Base-by-base conservation (phyloP, 2,329 filamentous ascomycete species). In the Xylaria sp. region DNA sequence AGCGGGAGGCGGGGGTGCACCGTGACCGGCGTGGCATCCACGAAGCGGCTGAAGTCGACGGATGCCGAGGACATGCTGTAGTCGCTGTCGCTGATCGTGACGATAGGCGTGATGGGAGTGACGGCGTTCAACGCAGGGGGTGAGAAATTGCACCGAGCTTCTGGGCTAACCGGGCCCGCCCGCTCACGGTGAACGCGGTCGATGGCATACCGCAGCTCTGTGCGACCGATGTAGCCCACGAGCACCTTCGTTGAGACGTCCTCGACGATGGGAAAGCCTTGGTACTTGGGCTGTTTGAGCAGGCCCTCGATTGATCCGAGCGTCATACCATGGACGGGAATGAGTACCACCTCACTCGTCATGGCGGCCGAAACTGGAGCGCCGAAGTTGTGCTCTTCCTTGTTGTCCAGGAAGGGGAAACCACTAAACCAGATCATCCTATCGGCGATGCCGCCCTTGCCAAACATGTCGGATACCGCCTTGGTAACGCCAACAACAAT, bases 351-450 rank as follows among this genome's bases (percentile, higher is more conserved):
- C 47, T 90, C 84, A 2, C 82, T 83, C 1, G 87, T 92, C 92
- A 97, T 97, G 60, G 90, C 91, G 59, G 90, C 85, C 0, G 91
- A 94, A 8, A 97, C 94, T 0, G 94, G 89, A 0, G 97, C 92
- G 43, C 92, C 93, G 72, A 97, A 97, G 48, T 92, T 92, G 73
- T 97, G 92, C 52, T 97, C 94, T 72, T 97, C 93, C 69, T 99
- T 99, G 72, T 90, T 95, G 74, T 99, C 94, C 2, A 99, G 80
- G 74, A 95, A 99, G 0, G 94, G 94, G 67, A 97, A 96, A 1
- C 94, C 94, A 64, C 91, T 97, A 75, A 97, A 96, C 88, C 92
- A 96, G 65, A 99, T 99, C 91, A 97, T 96, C 57, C 92, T 88
- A 71, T 99, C 94, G 19, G 94, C 94, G 54, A 99, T 97, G 43